These are phyloP conservation scores for Knoxia roxburghii DNA, from an alignment of 257 asterid species.

Conservation along the genomic window DNA sequence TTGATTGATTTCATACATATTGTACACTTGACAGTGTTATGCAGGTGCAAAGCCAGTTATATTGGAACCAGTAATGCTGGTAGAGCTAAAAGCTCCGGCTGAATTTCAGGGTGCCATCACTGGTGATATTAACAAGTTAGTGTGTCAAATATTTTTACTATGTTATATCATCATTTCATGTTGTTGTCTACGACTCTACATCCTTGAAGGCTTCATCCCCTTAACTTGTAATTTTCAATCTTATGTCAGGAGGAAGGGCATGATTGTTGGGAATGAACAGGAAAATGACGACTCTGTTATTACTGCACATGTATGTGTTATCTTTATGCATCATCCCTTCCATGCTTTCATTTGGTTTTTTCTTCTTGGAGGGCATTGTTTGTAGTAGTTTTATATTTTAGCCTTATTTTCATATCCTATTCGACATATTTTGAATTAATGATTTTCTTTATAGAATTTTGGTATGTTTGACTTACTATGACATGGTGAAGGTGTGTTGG, in stretches of 20 bases:
- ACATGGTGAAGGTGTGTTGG: background rate
- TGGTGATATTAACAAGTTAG: slow-evolving; percentile 93
- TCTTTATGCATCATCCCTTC: background rate
- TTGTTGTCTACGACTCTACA: slow-evolving; percentile 15
- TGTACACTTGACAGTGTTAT: slow-evolving; percentile 49
- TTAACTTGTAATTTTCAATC: slow-evolving; percentile 3
- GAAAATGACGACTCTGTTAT: slow-evolving; percentile 86
- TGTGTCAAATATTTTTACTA: slow-evolving; percentile 6
- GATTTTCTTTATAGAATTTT: background rate
- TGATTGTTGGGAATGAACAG: slow-evolving; percentile 93
- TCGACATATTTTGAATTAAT: background rate
- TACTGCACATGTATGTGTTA: slow-evolving; percentile 67
- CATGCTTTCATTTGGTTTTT: background rate
- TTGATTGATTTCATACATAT: slow-evolving; percentile 6
- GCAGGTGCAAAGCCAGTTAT: slow-evolving; percentile 74
- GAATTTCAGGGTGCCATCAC: slow-evolving; percentile 94
- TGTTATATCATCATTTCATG: slow-evolving; percentile 6
- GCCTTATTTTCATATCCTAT: background rate
- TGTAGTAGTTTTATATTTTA: background rate
- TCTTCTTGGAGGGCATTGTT: background rate
- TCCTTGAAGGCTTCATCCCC: slow-evolving; percentile 9
- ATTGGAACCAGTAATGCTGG: slow-evolving; percentile 95
- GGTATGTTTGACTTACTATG: background rate
- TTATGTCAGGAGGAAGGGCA: slow-evolving; percentile 79
- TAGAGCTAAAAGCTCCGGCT: slow-evolving; percentile 77